Conservation (phyloP, 768 basidiomycete species). For the Amanita fuliginea region DNA sequence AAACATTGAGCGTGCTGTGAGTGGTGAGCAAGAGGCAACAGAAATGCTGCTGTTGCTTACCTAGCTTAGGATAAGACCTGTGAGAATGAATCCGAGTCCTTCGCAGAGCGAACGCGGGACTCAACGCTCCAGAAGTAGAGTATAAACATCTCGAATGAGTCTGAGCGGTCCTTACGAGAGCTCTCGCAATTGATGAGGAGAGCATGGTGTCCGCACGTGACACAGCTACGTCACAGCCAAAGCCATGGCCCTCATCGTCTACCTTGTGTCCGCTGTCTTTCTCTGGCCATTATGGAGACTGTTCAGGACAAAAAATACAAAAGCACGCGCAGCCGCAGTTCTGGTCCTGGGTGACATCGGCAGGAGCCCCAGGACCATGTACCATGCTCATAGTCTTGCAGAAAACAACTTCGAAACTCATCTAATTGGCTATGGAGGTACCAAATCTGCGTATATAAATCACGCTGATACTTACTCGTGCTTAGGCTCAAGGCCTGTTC, state of each 20-base stretch:
- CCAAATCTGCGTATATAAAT: constrained; percentile 9
- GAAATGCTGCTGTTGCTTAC: neutral
- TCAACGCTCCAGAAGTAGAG: neutral
- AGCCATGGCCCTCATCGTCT: neutral
- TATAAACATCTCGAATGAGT: neutral
- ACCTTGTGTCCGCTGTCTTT: constrained; percentile 7
- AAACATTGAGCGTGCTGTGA: constrained; percentile 80
- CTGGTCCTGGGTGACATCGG: constrained; percentile 95
- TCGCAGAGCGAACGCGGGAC: neutral
- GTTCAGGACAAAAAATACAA: constrained; percentile 26
- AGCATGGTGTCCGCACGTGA: constrained; percentile 3
- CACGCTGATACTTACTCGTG: neutral
- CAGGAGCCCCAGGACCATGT: constrained; percentile 96
- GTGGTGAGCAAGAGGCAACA: neutral
- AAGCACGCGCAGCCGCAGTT: constrained; percentile 65
- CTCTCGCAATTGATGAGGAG: neutral
- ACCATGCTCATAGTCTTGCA: constrained; percentile 90
- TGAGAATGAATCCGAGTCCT: neutral
- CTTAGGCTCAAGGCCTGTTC: constrained; percentile 68
- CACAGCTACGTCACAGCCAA: neutral
- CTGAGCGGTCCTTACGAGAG: neutral
- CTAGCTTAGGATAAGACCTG: neutral
- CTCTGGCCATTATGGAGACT: constrained; percentile 21
- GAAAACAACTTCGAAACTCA: constrained; percentile 66
- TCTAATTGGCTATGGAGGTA: constrained; percentile 82